Percentiles rank a stretch among this genome's conserved stretches.
These are phyloP conservation scores for Aspergillus nanangensis DNA, from an alignment of 495 filamentous ascomycete genomes.

Conservation along the genomic window DNA sequence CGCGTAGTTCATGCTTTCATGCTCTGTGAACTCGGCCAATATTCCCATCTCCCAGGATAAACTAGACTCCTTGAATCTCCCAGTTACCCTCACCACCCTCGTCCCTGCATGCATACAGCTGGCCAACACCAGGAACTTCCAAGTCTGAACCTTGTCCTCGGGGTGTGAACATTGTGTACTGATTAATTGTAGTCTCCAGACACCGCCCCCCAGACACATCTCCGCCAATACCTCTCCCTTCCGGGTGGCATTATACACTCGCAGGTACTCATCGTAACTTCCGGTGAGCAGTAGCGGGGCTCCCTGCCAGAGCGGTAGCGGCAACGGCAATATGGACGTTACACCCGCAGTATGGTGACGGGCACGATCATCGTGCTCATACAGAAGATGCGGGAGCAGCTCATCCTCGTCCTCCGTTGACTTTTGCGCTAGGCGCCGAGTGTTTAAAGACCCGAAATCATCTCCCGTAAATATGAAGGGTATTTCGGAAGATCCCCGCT, in stretches of 20 bases:
- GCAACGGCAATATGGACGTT: constrained; percentile 74
- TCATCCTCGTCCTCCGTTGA: constrained; percentile 17
- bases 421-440: constrained; percentile 21
- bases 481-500: not conserved
- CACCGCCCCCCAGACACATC: constrained; percentile 71
- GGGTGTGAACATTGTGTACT: constrained; percentile 10
- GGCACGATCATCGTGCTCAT: constrained; percentile 32
- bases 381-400: constrained; percentile 12
- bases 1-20: constrained; percentile 95
- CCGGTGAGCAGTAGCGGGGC: constrained; percentile 69
- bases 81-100: constrained; percentile 56
- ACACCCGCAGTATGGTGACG: constrained; percentile 74
- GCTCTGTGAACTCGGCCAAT: constrained; percentile 73
- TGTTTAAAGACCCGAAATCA: constrained; percentile 32
- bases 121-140: constrained; percentile 60
- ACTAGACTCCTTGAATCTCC: constrained; percentile 12
- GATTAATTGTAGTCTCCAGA: constrained; percentile 79
- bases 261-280: constrained; percentile 84
- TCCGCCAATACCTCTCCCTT: constrained; percentile 51
- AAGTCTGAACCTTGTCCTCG: constrained; percentile 15
- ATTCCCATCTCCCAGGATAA: constrained; percentile 58
- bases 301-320: constrained; percentile 27
- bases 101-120: constrained; percentile 93
- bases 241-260: constrained; percentile 52
- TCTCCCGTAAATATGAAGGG: constrained; percentile 37